A percentile compares a stretch with the other conserved stretches of the same genome.
These are phyloP conservation scores for Termitomyces sp. DNA, from an alignment of 768 basidiomycete genomes.

Conservation along the genomic window DNA sequence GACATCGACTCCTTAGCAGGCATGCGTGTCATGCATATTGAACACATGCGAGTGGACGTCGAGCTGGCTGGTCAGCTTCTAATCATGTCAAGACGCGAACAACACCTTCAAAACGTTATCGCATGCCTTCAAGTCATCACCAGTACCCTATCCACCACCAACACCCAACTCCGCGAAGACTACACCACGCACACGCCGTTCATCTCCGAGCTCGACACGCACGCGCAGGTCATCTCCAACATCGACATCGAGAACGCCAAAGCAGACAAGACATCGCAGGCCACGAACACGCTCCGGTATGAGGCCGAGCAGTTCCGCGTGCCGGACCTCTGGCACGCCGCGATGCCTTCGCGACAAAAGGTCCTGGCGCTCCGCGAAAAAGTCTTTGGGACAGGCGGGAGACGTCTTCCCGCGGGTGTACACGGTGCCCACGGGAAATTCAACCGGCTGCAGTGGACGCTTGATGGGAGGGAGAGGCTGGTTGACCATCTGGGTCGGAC, in stretches of 20 bases:
- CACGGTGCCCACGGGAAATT: constrained; percentile 58
- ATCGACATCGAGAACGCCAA: constrained; percentile 48
- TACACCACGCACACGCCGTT: constrained; percentile 49
- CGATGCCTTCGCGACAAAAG: constrained; percentile 55
- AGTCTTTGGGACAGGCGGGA: constrained; percentile 60
- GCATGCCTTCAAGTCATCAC: constrained; percentile 58
- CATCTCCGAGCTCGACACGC: constrained; percentile 42
- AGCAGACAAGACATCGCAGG: constrained; percentile 53
- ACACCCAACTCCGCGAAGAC: constrained; percentile 53
- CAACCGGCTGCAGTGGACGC: constrained; percentile 66
- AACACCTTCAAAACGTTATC: constrained; percentile 63
- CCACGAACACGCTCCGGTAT: constrained; percentile 65
- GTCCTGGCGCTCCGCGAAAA: constrained; percentile 63
- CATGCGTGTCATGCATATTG: constrained; percentile 45
- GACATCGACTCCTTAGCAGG: constrained; percentile 49
- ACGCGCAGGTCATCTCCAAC: constrained; percentile 43
- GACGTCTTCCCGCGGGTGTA: constrained; percentile 43
- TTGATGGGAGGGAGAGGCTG: constrained; percentile 56
- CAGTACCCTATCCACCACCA: constrained; percentile 47
- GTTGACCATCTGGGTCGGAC: constrained; percentile 71
- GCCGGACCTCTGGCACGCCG: constrained; percentile 64
- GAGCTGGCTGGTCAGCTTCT: constrained; percentile 74
- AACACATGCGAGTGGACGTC: constrained; percentile 76
- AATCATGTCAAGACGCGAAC: constrained; percentile 62
- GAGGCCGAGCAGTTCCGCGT: constrained; percentile 68